A percentile compares a stretch with the other conserved stretches of the same genome.
Evolutionary conservation across 2,329 filamentous ascomycete genomes (phyloP).

Genomic region (Parascedosporium putredinis): DNA sequence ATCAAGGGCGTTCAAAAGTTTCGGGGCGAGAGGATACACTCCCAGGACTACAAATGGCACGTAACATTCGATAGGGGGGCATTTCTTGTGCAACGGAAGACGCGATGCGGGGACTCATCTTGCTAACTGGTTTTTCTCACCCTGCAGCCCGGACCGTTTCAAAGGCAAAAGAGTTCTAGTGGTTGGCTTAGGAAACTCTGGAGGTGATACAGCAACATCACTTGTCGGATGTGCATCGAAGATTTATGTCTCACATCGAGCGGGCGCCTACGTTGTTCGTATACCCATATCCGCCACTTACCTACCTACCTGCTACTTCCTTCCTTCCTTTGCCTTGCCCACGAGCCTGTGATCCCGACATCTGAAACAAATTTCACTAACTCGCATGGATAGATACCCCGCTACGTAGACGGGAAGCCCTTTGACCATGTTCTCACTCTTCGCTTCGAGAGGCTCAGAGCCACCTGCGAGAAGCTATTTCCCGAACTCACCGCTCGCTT

Average conservation of each 20-base stretch:
- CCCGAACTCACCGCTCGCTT: slow-evolving; percentile 14
- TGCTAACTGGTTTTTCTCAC: not conserved
- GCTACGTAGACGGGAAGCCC: slow-evolving; percentile 22
- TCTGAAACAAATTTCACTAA: not conserved
- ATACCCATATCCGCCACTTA: slow-evolving; percentile 9
- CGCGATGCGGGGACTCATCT: no score
- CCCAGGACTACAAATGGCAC: slow-evolving; percentile 23
- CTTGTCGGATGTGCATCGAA: slow-evolving; percentile 24
- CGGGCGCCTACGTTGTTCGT: slow-evolving; percentile 24
- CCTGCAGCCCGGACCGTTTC: slow-evolving; percentile 20
- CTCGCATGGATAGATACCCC: slow-evolving; percentile 13
- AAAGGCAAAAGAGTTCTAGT: slow-evolving; percentile 31
- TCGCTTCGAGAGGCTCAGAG: slow-evolving; percentile 20
- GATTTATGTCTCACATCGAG: slow-evolving; percentile 30
- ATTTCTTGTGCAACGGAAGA: no score
- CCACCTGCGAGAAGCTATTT: slow-evolving; percentile 11
- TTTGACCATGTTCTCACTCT: slow-evolving; percentile 23
- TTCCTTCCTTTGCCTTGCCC: no score
- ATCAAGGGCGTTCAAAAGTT: slow-evolving; percentile 26
- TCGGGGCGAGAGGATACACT: slow-evolving; percentile 27
- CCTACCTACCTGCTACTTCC: no score
- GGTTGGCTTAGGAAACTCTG: slow-evolving; percentile 30
- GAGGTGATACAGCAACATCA: slow-evolving; percentile 19
- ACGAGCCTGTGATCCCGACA: no score
- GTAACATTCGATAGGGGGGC: slow-evolving; percentile 1